Base-by-base conservation (phyloP, 164 flowering plant species). In the Santalum album region DNA sequence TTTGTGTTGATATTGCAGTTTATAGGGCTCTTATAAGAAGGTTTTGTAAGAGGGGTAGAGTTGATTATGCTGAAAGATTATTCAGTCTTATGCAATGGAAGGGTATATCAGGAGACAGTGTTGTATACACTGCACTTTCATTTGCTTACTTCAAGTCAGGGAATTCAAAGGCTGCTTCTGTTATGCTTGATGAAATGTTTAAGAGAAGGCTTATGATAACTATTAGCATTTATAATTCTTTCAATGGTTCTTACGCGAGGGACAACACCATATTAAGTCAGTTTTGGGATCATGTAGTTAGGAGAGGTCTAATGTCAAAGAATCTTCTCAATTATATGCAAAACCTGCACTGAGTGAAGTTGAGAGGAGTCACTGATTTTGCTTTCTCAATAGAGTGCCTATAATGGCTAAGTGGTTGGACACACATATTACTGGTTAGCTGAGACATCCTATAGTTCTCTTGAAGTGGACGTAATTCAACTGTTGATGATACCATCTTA, bases 21-120 rank as follows among this genome's bases (percentile, higher is more conserved):
- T 86, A 80, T 61, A 75, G 96, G 71, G 89, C 87, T 46, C 68
- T 92, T 0, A 83, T 92, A 47, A 68, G 91, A 56, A 76, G 86
- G 59, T 62, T 88, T 40, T 88, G 96, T 63, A 83, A 79, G 62
- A 67, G 49, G 55, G 89, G 71, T 20, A 80, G 69, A 60, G 56
- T 83, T 63, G 81, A 66, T 47, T 78, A 26, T 72, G 98, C 94
- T 23, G 61, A 78, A 64, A 71, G 62, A 60, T 6, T 79, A 12
- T 89, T 77, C 57, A 34, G 12, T 51, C 55, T 52, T 40, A 84
- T 88, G 95, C 72, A 77, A 59, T 69, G 29, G 58, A 80, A 63
- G 56, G 81, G 83, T 49, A 62, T 88, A 50, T 49, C 57, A 22
- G 95, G 86, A 64, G 95, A 87, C 58, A 69, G 83, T 61, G 73